Base-by-base conservation (phyloP, 2,329 filamentous ascomycete genomes). In the Trichoderma sp. region DNA sequence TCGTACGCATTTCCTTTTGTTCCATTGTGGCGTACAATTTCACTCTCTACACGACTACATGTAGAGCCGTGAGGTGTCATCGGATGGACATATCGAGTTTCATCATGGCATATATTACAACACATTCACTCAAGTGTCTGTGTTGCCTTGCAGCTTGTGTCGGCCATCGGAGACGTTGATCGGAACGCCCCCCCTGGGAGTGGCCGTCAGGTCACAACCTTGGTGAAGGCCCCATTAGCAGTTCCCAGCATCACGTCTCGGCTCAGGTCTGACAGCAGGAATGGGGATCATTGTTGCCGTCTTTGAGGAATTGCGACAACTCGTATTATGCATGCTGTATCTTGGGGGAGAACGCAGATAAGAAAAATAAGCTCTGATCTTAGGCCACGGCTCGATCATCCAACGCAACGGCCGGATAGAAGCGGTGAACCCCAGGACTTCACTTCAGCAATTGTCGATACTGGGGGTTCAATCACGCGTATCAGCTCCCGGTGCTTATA, bases 361-460 rank as follows among this genome's bases (percentile, higher is more conserved):
- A 60, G 45, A 50, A 50, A 50, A 60, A 60, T 60, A 60, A 60
- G 57, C 57, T 60, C 57, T 47, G 34, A 60, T 60, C 44, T 60
- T 60, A 50, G 44, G 30, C 12, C 28, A 21, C 24, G 57, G 57
- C 17, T 41, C 26, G 57, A 50, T 50, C 57, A 50, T 50, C 57
- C 15, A 50, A 44, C 28, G 41, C 15, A 44, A 57, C 26, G 19
- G 30, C 30, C 19, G 5, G 48, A 41, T 24, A 9, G 50, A 26
- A n/a, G 44, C 57, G n/a, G 57, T 60, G 57, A 28, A 50, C 15
- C 45, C 47, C 14, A 4, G 4, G 5, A 10, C 12, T 39, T 14
- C 14, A 24, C 12, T 39, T 14, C 34, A 39, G 14, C 34, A 14
- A 10, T 50, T 60, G 45, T 26, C 57, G 28, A 17, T 44, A 43